phyloP scores from a whole-genome alignment of 129 eudicot genomes.

The Tanacetum coccineum region DNA sequence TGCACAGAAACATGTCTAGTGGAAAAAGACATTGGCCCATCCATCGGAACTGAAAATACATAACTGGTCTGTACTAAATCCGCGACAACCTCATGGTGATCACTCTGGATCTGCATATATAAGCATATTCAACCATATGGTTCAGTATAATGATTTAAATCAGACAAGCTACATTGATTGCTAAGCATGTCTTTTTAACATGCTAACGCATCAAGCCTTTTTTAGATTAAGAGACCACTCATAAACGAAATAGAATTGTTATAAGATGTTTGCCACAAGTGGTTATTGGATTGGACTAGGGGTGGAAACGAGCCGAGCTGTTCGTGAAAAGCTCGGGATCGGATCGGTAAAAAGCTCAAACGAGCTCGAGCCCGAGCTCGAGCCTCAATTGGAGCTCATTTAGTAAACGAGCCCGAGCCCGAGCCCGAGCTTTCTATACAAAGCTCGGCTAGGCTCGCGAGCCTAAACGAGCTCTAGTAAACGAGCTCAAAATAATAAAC shows the following conservation, averaged over 20 bases:
- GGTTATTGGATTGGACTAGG: not conserved
- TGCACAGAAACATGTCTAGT: slow-evolving; percentile 89
- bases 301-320: no score
- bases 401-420: no score
- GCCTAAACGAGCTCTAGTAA: no score
- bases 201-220: not conserved
- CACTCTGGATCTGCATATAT: slow-evolving; percentile 76
- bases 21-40: slow-evolving; percentile 98
- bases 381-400: no score
- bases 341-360: no score
- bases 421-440: no score
- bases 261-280: not conserved
- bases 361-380: no score
- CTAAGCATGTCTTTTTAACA: not conserved
- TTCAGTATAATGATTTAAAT: slow-evolving; percentile 6
- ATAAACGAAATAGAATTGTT: not conserved
- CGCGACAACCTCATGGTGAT: slow-evolving; percentile 92
- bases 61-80: slow-evolving; percentile 93
- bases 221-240: slow-evolving; percentile 1
- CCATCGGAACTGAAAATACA: slow-evolving; percentile 91
- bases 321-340: no score
- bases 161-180: not conserved
- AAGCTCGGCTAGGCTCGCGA: no score
- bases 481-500: no score
- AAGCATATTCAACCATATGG: not conserved